Percentiles rank a stretch among this genome's conserved stretches.
These are phyloP conservation scores for Suhomyces taliae DNA, from an alignment of 1,139 yeast species.

Conservation along the genomic window DNA sequence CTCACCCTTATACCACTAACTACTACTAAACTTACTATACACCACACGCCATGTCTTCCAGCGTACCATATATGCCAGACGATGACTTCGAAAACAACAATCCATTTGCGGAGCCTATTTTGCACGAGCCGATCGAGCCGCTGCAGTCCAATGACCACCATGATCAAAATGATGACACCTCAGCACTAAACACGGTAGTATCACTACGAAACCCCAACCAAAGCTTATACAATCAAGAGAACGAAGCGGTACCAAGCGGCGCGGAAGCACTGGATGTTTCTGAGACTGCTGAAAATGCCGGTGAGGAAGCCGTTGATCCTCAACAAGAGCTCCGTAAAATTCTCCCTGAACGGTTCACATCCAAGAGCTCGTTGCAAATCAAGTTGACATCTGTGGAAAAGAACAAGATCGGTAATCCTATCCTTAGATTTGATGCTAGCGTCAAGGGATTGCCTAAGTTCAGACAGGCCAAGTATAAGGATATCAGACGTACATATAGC, in stretches of 20 bases:
- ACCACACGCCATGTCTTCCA: constrained; percentile 43
- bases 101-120: constrained; percentile 50
- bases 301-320: constrained; percentile 10
- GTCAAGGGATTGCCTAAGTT: constrained; percentile 66
- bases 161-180: not conserved
- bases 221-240: no score
- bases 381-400: constrained; percentile 36
- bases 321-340: constrained; percentile 43
- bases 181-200: not conserved
- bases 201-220: no score
- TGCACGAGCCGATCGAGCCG: not conserved
- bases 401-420: constrained; percentile 46
- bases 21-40: not conserved
- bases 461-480: constrained; percentile 69
- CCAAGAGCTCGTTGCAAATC: constrained; percentile 32
- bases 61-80: constrained; percentile 65
- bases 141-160: not conserved
- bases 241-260: no score
- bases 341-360: constrained; percentile 52
- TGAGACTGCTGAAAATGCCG: not conserved
- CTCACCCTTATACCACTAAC: not conserved
- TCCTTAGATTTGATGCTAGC: constrained; percentile 42
- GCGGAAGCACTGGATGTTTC: constrained; percentile 2
- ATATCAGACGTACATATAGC: constrained; percentile 74
- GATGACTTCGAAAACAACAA: constrained; percentile 61